Evolutionary conservation across 1,139 yeast species (phyloP).

Genomic region (Zhuliangozyma parablackwelliae): DNA sequence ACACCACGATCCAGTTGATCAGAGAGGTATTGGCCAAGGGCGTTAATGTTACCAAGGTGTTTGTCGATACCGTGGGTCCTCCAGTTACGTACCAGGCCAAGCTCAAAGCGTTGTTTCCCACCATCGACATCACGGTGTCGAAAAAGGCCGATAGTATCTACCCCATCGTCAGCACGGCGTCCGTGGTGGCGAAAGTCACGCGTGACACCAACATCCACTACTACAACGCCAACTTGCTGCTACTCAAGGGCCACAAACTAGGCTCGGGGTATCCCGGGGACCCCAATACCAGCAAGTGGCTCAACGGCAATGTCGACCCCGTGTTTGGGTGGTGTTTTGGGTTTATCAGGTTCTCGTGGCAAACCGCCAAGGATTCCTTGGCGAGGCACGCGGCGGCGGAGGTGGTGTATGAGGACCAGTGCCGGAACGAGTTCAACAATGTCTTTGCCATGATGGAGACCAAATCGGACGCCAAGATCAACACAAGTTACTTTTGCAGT

Average conservation of each 20-base stretch:
- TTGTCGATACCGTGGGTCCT: slow-evolving; percentile 96
- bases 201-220: slow-evolving; percentile 66
- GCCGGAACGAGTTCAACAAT: slow-evolving; percentile 27
- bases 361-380: slow-evolving; percentile 76
- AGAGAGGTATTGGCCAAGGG: slow-evolving; percentile 54
- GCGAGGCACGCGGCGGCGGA: slow-evolving; percentile 46
- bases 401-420: slow-evolving; percentile 39
- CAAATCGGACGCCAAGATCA: slow-evolving; percentile 1
- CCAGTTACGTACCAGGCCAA: slow-evolving; percentile 80
- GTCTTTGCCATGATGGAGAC: slow-evolving; percentile 18
- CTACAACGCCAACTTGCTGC: slow-evolving; percentile 18
- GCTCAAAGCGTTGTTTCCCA: slow-evolving; percentile 65
- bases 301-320: slow-evolving; percentile 55
- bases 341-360: slow-evolving; percentile 88
- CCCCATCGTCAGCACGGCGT: slow-evolving; percentile 93
- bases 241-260: slow-evolving; percentile 33
- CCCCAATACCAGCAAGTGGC: slow-evolving; percentile 77
- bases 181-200: slow-evolving; percentile 96
- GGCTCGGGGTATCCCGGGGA: slow-evolving; percentile 97
- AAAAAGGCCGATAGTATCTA: slow-evolving; percentile 94
- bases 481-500: slow-evolving; percentile 7
- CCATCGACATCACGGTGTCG: slow-evolving; percentile 72
- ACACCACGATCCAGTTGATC: slow-evolving; percentile 79
- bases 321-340: slow-evolving; percentile 84
- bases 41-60: slow-evolving; percentile 64